A percentile compares a stretch with the other conserved stretches of the same genome.
These are phyloP conservation scores for Colletotrichum tanaceti DNA, from an alignment of 2,329 filamentous ascomycete species.

Conservation along the genomic window DNA sequence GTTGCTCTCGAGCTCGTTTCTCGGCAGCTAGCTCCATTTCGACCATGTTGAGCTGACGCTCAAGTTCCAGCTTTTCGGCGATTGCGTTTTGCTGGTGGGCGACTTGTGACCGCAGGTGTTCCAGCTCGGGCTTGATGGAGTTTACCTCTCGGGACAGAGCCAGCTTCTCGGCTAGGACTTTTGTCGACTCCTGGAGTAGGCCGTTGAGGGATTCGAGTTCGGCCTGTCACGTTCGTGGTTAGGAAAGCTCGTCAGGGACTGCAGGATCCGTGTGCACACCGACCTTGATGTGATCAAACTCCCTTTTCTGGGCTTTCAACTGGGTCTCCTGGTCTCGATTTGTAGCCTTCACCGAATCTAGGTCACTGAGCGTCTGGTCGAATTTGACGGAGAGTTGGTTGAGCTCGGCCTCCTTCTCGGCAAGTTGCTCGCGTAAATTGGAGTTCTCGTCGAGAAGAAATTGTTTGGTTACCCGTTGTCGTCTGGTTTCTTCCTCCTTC, in stretches of 20 bases:
- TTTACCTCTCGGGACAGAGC: constrained; percentile 64
- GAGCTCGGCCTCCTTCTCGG: constrained; percentile 69
- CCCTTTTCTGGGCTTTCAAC: constrained; percentile 61
- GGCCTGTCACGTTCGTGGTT: constrained; percentile 59
- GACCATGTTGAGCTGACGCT: constrained; percentile 79
- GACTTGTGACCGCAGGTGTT: constrained; percentile 67
- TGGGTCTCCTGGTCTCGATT: constrained; percentile 59
- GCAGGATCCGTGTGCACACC: constrained; percentile 2
- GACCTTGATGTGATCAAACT: constrained; percentile 63
- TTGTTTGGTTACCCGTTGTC: constrained; percentile 75
- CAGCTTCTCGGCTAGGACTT: constrained; percentile 71
- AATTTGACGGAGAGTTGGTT: constrained; percentile 57
- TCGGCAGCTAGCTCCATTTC: constrained; percentile 88
- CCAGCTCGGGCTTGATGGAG: constrained; percentile 65
- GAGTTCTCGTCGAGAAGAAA: constrained; percentile 81
- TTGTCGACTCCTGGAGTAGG: constrained; percentile 75
- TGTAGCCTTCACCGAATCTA: constrained; percentile 58
- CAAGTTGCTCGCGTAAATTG: constrained; percentile 72
- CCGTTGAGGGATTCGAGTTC: constrained; percentile 77
- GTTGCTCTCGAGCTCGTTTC: constrained; percentile 53
- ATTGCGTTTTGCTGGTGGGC: constrained; percentile 74
- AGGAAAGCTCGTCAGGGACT: background rate
- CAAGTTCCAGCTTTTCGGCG: constrained; percentile 81
- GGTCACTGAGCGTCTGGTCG: constrained; percentile 54
- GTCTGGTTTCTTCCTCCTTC: constrained; percentile 80